Percentiles rank a stretch among this genome's conserved stretches.
phyloP scores from a whole-genome alignment of 371 early-diverging fungal species.

The Mucor saturninus region DNA sequence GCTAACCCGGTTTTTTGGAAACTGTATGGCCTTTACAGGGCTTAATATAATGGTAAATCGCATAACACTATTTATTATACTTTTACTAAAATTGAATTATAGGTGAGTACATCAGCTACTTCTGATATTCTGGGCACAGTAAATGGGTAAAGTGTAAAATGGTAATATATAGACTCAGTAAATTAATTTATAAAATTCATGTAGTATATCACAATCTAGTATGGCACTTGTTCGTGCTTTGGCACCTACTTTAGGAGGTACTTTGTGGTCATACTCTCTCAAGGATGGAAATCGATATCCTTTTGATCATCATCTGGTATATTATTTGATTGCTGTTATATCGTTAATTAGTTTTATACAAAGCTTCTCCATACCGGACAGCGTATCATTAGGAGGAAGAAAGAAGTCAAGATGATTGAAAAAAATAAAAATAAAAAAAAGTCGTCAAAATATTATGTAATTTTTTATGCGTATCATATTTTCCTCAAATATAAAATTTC shows the following conservation, averaged over 20 bases:
- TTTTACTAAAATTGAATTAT: background rate
- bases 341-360: constrained; percentile 44
- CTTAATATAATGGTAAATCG: constrained; percentile 61
- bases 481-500: background rate
- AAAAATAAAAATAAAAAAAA: background rate
- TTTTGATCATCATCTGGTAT: constrained; percentile 67
- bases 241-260: constrained; percentile 68
- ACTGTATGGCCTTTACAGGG: constrained; percentile 64
- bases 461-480: background rate
- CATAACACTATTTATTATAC: background rate
- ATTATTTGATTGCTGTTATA: constrained; percentile 51
- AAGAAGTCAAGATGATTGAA: background rate
- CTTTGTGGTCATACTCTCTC: constrained; percentile 69
- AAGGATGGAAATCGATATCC: constrained; percentile 60
- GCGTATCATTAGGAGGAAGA: constrained; percentile 21
- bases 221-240: constrained; percentile 67
- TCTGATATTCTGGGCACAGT: constrained; percentile 66
- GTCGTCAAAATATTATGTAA: background rate
- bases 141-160: constrained; percentile 52
- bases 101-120: constrained; percentile 66
- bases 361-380: constrained; percentile 42
- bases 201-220: constrained; percentile 55
- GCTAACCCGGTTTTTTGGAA: constrained; percentile 50
- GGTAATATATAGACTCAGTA: background rate
- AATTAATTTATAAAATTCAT: background rate